Conservation (phyloP, 768 basidiomycete species). For the Cystobasidiopsis lactophilus region DNA sequence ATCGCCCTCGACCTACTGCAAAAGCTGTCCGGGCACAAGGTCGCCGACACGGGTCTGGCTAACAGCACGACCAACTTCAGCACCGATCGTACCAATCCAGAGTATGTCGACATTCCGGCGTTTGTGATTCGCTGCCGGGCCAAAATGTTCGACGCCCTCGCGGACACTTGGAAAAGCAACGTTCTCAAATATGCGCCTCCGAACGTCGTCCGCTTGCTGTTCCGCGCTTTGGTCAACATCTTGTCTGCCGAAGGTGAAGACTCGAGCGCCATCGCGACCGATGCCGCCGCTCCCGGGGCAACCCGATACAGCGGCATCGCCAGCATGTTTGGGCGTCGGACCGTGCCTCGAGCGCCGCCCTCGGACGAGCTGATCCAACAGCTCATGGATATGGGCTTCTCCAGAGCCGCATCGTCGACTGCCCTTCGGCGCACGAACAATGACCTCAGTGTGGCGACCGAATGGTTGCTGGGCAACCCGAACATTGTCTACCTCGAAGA, state of each 20-base stretch:
- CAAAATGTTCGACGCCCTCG: slow-evolving; percentile 43
- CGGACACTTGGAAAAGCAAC: slow-evolving; percentile 51
- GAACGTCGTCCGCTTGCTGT: slow-evolving; percentile 48
- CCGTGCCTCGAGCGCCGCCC: slow-evolving; percentile 23
- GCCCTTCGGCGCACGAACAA: slow-evolving; percentile 69
- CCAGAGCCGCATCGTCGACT: slow-evolving; percentile 60
- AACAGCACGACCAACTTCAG: not conserved
- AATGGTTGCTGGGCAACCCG: slow-evolving; percentile 61
- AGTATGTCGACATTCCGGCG: slow-evolving; percentile 65
- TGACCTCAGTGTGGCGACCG: slow-evolving; percentile 70
- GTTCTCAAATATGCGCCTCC: slow-evolving; percentile 59
- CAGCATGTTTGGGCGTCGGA: slow-evolving; percentile 18
- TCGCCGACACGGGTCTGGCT: slow-evolving; percentile 40
- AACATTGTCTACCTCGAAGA: slow-evolving; percentile 34
- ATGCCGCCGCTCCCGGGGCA: slow-evolving; percentile 22
- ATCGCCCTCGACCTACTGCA: slow-evolving; percentile 44
- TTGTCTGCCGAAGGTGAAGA: slow-evolving; percentile 64
- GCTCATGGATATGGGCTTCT: slow-evolving; percentile 91
- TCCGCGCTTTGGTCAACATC: slow-evolving; percentile 57
- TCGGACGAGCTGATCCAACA: slow-evolving; percentile 62
- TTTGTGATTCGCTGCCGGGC: slow-evolving; percentile 64
- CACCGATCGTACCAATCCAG: slow-evolving; percentile 33
- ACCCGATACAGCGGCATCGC: not conserved
- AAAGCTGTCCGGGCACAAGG: slow-evolving; percentile 27
- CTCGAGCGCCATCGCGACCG: slow-evolving; percentile 30